Conservation (phyloP, 768 basidiomycete genomes). For the Antrodiella citrinella region DNA sequence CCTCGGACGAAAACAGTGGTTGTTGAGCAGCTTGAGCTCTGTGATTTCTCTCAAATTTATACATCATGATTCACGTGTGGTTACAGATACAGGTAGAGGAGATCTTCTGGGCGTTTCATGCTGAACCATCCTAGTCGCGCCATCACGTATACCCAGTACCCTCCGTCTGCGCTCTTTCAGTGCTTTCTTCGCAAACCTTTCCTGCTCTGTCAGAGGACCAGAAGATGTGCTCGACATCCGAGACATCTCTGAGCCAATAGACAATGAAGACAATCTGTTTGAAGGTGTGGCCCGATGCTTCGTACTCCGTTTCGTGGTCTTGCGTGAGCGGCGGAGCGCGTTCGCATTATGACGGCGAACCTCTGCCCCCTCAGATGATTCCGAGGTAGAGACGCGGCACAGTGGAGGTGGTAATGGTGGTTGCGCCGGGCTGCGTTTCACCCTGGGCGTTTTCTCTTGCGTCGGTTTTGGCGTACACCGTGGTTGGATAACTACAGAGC, state of each 20-base stretch:
- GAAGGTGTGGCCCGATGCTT: background rate
- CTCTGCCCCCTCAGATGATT: background rate
- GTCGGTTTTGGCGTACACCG: background rate
- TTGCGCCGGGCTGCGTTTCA: background rate
- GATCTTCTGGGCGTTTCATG: no score
- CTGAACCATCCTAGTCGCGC: no score
- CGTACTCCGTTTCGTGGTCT: background rate
- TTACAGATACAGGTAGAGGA: no score
- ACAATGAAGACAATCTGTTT: background rate
- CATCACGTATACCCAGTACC: constrained; percentile 5
- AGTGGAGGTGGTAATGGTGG: constrained; percentile 4
- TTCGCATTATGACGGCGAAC: background rate
- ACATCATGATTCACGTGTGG: no score
- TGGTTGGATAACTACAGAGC: background rate
- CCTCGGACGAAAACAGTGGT: no score
- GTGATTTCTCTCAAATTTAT: no score
- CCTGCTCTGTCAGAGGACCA: constrained; percentile 18
- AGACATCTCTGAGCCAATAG: constrained; percentile 20
- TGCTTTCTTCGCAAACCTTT: constrained; percentile 16
- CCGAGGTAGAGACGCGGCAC: constrained; percentile 1
- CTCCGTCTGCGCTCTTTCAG: constrained; percentile 15
- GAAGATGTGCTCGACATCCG: constrained; percentile 12
- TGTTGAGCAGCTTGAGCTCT: no score
- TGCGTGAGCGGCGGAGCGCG: constrained; percentile 2
- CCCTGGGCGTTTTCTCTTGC: background rate